These are phyloP conservation scores for Ramularia collo-cygni DNA, from an alignment of 2,329 filamentous ascomycete species.

Conservation along the genomic window DNA sequence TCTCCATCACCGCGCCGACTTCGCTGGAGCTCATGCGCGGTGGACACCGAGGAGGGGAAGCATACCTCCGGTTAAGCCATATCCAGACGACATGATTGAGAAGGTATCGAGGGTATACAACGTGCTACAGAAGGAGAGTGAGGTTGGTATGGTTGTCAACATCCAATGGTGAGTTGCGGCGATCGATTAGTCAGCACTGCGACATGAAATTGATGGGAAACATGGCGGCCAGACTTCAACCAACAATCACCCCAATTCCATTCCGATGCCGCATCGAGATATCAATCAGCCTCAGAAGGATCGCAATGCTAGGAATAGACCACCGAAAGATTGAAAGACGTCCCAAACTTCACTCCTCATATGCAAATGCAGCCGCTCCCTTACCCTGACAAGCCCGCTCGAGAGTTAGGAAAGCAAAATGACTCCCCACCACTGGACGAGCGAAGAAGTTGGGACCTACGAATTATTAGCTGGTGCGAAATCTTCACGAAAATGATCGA, in stretches of 20 bases:
- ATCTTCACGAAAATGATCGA: no score
- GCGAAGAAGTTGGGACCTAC: conserved; percentile 64
- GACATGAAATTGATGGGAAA: no score
- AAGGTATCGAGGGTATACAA: conserved; percentile 2
- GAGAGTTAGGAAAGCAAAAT: conserved; percentile 79
- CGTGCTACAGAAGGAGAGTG: neutral
- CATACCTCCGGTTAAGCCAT: conserved; percentile 72
- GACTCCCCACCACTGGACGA: conserved; percentile 73
- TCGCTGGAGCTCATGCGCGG: neutral
- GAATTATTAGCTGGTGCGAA: no score
- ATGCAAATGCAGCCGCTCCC: conserved; percentile 14
- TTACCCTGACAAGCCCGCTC: conserved; percentile 59
- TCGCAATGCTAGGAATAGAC: no score
- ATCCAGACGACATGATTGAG: conserved; percentile 68
- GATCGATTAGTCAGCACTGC: no score
- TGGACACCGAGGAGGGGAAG: conserved; percentile 16
- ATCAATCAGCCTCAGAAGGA: no score
- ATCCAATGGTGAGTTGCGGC: conserved; percentile 3
- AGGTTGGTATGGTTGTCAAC: neutral
- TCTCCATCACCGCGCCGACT: neutral
- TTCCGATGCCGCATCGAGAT: no score
- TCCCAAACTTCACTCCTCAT: conserved; percentile 6
- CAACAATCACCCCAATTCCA: no score
- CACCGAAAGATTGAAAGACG: no score
- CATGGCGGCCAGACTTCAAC: no score